Evolutionary conservation across 2,329 filamentous ascomycete genomes (phyloP).

Genomic region (Pezicula neosporulosa): DNA sequence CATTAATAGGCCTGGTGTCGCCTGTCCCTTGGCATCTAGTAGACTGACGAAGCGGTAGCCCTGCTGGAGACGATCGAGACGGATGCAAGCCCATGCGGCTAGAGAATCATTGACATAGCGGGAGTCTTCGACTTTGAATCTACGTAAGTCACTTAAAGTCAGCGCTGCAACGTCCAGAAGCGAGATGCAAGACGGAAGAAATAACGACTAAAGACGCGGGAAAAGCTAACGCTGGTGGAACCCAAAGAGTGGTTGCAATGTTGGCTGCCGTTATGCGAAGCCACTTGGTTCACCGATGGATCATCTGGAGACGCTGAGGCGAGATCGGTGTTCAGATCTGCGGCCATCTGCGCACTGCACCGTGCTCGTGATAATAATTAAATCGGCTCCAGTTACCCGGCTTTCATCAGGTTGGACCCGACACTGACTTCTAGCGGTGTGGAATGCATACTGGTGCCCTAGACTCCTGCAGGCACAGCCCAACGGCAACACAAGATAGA

Average conservation of each 20-base stretch:
- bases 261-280: neutral
- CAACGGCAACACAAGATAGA: neutral
- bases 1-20: constrained; percentile 67
- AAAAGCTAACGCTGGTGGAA: neutral
- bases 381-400: neutral
- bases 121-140: constrained; percentile 83
- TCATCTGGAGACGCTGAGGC: neutral
- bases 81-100: constrained; percentile 84
- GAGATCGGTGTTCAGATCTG: neutral
- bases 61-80: constrained; percentile 72
- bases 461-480: neutral
- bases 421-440: constrained; percentile 6
- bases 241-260: neutral
- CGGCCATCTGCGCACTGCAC: constrained; percentile 4
- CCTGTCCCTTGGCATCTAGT: constrained; percentile 62
- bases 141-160: constrained; percentile 5
- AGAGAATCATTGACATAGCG: constrained; percentile 75
- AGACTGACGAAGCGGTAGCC: constrained; percentile 79
- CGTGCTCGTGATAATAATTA: constrained; percentile 4
- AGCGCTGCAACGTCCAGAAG: neutral
- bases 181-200: neutral
- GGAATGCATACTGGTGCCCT: neutral
- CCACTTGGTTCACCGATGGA: neutral
- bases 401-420: neutral
- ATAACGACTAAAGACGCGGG: neutral